Conservation (phyloP, 192 early-diverging fungal species). For the Coemansia sp. region DNA sequence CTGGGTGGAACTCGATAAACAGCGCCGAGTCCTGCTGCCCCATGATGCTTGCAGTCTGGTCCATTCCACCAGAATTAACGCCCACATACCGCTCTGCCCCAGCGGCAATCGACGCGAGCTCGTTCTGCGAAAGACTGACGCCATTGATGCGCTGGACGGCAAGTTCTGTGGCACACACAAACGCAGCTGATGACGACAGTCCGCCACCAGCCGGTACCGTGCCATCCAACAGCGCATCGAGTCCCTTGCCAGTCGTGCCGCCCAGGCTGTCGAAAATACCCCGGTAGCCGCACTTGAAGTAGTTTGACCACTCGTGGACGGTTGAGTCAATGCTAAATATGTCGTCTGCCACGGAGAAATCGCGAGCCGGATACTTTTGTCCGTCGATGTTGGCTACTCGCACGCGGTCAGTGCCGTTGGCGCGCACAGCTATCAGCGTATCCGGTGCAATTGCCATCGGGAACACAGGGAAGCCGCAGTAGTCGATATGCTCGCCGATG, state of each 20-base stretch:
- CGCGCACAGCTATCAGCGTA: constrained; percentile 33
- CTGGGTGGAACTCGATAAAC: constrained; percentile 83
- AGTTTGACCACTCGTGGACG: constrained; percentile 82
- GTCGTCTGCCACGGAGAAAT: constrained; percentile 17
- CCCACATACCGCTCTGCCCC: constrained; percentile 78
- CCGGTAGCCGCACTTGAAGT: constrained; percentile 86
- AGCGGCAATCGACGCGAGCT: constrained; percentile 69
- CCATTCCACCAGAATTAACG: constrained; percentile 81
- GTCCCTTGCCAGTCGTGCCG: constrained; percentile 39
- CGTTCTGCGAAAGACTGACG: constrained; percentile 18
- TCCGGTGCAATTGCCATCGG: constrained; percentile 91
- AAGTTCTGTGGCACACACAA: constrained; percentile 77
- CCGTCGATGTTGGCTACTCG: constrained; percentile 28
- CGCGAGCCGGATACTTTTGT: constrained; percentile 35
- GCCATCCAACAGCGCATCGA: constrained; percentile 74
- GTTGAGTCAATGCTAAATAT: constrained; percentile 70
- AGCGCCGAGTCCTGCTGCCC: constrained; percentile 69
- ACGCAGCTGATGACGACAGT: constrained; percentile 86
- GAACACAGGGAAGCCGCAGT: constrained; percentile 89
- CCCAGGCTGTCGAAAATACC: constrained; percentile 41
- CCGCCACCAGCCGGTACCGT: constrained; percentile 84
- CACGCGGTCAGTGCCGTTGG: constrained; percentile 26
- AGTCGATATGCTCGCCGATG: constrained; percentile 98
- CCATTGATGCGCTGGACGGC: constrained; percentile 57
- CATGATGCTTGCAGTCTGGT: constrained; percentile 90